These are phyloP conservation scores for Brassica cretica DNA, from an alignment of 345 rosid genomes.

Conservation along the genomic window DNA sequence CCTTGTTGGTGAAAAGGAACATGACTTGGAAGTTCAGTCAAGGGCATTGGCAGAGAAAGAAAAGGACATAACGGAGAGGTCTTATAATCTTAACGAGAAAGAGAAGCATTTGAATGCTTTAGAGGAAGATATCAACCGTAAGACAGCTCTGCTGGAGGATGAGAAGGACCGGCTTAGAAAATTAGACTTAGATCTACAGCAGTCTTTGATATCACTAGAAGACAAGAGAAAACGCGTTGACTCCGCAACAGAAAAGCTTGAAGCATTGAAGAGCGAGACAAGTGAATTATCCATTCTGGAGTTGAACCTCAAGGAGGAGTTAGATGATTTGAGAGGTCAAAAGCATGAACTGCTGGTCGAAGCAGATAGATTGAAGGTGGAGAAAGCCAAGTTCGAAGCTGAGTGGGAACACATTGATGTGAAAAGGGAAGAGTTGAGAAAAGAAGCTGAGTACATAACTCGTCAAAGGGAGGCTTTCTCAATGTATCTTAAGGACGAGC, in stretches of 20 bases:
- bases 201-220: slow-evolving; percentile 65
- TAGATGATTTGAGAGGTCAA: slow-evolving; percentile 78
- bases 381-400: slow-evolving; percentile 81
- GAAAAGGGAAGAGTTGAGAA: slow-evolving; percentile 71
- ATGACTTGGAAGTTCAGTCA: slow-evolving; percentile 69
- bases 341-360: slow-evolving; percentile 73
- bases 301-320: slow-evolving; percentile 90
- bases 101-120: slow-evolving; percentile 51
- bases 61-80: slow-evolving; percentile 63
- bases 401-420: slow-evolving; percentile 98
- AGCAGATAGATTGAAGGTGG: slow-evolving; percentile 71
- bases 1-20: slow-evolving; percentile 65
- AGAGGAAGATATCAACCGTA: slow-evolving; percentile 56
- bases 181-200: slow-evolving; percentile 63
- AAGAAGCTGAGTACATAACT: slow-evolving; percentile 57
- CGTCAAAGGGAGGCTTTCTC: slow-evolving; percentile 65
- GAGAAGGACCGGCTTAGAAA: slow-evolving; percentile 63
- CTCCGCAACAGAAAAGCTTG: slow-evolving; percentile 62
- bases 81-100: slow-evolving; percentile 55
- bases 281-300: slow-evolving; percentile 71
- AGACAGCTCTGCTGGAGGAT: slow-evolving; percentile 46
- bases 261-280: slow-evolving; percentile 75
- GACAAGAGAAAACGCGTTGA: slow-evolving; percentile 66
- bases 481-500: slow-evolving; percentile 78
- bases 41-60: slow-evolving; percentile 65